phyloP scores from a whole-genome alignment of 352 stramenopile species.

The Pythium biforme region DNA sequence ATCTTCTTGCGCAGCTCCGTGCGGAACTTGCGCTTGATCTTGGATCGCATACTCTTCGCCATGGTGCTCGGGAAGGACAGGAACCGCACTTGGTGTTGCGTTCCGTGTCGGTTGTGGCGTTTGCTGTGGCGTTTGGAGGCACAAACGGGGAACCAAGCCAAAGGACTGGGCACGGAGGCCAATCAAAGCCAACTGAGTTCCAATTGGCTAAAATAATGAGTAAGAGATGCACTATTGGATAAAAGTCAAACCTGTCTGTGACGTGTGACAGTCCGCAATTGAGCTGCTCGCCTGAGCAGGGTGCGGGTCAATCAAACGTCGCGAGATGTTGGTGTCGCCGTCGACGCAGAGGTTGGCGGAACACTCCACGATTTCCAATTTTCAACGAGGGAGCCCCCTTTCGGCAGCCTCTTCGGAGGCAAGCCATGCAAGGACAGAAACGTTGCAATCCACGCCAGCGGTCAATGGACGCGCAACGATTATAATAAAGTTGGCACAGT shows the following conservation, averaged over 20 bases:
- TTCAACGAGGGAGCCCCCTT: too few species aligned
- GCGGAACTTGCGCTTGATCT: constrained; percentile 89
- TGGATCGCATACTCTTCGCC: constrained; percentile 87
- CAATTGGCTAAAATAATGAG: constrained; percentile 9
- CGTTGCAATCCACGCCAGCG: too few species aligned
- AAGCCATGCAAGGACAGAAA: too few species aligned
- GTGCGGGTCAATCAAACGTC: too few species aligned
- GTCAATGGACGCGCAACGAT: too few species aligned
- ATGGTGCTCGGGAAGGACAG: constrained; percentile 37
- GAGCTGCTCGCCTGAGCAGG: too few species aligned
- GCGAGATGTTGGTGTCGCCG: too few species aligned
- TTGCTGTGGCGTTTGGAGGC: constrained; percentile 13
- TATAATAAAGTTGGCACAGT: too few species aligned
- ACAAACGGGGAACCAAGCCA: neutral
- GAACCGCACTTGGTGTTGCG: neutral
- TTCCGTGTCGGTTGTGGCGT: constrained; percentile 4
- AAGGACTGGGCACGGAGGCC: constrained; percentile 7
- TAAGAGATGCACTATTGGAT: neutral
- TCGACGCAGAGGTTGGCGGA: too few species aligned
- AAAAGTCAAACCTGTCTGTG: neutral
- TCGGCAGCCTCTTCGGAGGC: too few species aligned
- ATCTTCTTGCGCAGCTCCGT: constrained; percentile 83
- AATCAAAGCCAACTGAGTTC: constrained; percentile 9
- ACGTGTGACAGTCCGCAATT: constrained; percentile 7
- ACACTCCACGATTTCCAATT: too few species aligned